Conservation (phyloP, 805 yeast genomes). For the Wickerhamomyces mucosus region DNA sequence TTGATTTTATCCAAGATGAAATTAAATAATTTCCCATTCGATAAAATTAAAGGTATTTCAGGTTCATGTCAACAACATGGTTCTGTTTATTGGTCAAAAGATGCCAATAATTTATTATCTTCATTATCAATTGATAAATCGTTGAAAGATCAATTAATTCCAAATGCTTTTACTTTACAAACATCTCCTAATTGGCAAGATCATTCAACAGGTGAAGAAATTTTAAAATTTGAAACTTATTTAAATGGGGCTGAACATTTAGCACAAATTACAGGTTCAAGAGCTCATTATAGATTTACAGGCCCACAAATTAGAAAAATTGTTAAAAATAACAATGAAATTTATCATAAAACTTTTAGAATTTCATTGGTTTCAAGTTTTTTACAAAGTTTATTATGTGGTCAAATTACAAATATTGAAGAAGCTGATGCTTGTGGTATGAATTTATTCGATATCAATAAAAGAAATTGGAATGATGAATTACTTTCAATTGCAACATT, state of each 20-base stretch:
- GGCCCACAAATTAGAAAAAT: constrained; percentile 86
- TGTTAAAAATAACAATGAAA: constrained; percentile 38
- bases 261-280: constrained; percentile 70
- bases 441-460: constrained; percentile 72
- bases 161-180: constrained; percentile 47
- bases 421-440: constrained; percentile 90
- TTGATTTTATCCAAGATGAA: constrained; percentile 44
- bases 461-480: constrained; percentile 44
- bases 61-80: constrained; percentile 96
- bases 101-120: constrained; percentile 33
- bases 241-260: constrained; percentile 52
- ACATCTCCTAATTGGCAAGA: constrained; percentile 93
- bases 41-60: constrained; percentile 51
- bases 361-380: constrained; percentile 76
- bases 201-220: constrained; percentile 71
- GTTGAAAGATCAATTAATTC: constrained; percentile 38
- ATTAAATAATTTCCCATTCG: constrained; percentile 44
- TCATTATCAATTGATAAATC: constrained; percentile 23
- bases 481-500: constrained; percentile 36
- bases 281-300: constrained; percentile 83
- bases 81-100: constrained; percentile 66
- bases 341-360: constrained; percentile 45
- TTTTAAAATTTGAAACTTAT: constrained; percentile 46
- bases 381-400: constrained; percentile 61
- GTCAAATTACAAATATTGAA: constrained; percentile 56